phyloP scores from a whole-genome alignment of 768 basidiomycete species.

The Roridomyces roridus region DNA sequence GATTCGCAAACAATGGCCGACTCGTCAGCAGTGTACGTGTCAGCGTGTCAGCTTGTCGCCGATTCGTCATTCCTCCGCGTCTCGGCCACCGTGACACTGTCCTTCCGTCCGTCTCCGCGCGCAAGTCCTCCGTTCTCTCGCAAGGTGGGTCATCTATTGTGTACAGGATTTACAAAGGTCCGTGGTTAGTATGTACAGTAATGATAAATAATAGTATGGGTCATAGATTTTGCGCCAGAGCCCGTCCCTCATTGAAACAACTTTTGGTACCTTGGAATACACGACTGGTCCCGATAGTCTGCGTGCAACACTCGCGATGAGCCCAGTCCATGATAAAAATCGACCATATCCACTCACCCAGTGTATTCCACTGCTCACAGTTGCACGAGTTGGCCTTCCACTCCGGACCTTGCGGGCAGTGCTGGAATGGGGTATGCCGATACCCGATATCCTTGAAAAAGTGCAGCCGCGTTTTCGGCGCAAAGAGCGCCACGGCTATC shows the following conservation, averaged over 20 bases:
- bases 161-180: no score
- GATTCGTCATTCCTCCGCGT: neutral
- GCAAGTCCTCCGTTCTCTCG: no score
- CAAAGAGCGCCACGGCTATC: constrained; percentile 59
- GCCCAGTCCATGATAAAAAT: neutral
- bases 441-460: constrained; percentile 76
- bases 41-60: neutral
- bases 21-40: constrained; percentile 18
- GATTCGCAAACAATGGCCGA: neutral
- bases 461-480: constrained; percentile 60
- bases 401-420: constrained; percentile 44
- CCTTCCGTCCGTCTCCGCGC: no score
- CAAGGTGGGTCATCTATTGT: no score
- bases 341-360: constrained; percentile 1
- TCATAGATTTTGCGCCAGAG: no score
- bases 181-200: no score
- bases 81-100: neutral
- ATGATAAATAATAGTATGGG: no score
- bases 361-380: constrained; percentile 4
- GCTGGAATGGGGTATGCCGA: constrained; percentile 66
- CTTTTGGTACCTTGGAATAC: constrained; percentile 10
- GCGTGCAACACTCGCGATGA: neutral
- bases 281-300: constrained; percentile 17
- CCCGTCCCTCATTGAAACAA: constrained; percentile 2
- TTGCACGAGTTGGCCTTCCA: neutral